Conservation (phyloP, 805 yeast genomes). For the Nakazawaea holstii region DNA sequence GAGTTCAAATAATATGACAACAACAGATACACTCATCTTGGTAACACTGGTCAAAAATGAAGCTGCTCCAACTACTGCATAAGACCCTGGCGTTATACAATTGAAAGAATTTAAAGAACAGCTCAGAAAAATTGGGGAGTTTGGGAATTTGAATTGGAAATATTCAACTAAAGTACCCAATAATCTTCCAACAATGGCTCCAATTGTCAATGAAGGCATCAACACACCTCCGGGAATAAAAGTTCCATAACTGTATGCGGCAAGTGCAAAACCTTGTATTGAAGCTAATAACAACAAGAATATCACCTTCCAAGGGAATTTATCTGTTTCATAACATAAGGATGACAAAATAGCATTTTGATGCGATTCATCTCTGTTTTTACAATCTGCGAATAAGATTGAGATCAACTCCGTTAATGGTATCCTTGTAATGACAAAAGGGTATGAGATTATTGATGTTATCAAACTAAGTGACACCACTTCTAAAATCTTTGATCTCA, state of each 20-base stretch:
- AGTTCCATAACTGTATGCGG: slow-evolving; percentile 66
- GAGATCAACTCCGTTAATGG: slow-evolving; percentile 54
- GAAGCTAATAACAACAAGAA: slow-evolving; percentile 31
- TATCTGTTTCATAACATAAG: slow-evolving; percentile 21
- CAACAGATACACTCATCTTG: slow-evolving; percentile 73
- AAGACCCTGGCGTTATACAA: slow-evolving; percentile 80
- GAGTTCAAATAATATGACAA: slow-evolving; percentile 74
- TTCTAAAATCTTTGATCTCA: slow-evolving; percentile 35
- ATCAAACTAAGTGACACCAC: slow-evolving; percentile 39
- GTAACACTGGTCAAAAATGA: slow-evolving; percentile 78
- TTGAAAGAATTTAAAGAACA: slow-evolving; percentile 34
- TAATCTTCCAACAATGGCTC: slow-evolving; percentile 54
- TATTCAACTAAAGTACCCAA: slow-evolving; percentile 47
- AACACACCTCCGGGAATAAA: slow-evolving; percentile 64
- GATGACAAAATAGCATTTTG: slow-evolving; percentile 5
- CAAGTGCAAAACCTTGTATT: slow-evolving; percentile 49
- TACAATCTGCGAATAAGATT: slow-evolving; percentile 68
- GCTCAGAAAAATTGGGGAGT: slow-evolving; percentile 30
- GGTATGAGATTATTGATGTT: slow-evolving; percentile 53
- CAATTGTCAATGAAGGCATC: slow-evolving; percentile 58
- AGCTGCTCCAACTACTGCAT: slow-evolving; percentile 87
- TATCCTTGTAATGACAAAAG: slow-evolving; percentile 45
- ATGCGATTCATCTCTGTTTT: slow-evolving; percentile 2
- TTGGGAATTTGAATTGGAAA: slow-evolving; percentile 34
- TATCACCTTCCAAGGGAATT: slow-evolving; percentile 30